Evolutionary conservation across 2,329 filamentous ascomycete species (phyloP).

Genomic region (Pseudopyrenochaeta lycopersici): DNA sequence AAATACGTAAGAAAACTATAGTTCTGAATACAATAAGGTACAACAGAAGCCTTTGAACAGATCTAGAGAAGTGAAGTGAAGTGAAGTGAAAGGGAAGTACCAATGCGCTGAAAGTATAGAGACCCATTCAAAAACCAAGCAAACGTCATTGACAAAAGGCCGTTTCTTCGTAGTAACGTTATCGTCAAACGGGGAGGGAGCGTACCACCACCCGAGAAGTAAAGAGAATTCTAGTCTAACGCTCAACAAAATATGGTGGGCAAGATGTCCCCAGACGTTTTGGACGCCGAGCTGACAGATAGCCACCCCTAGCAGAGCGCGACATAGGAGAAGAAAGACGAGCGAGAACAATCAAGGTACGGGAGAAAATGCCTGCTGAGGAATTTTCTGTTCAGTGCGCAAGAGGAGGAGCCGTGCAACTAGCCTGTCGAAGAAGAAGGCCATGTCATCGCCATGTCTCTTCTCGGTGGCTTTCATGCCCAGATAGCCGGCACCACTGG

Average conservation of each 20-base stretch:
- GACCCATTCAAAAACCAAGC: background rate
- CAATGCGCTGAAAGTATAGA: too few relatives aligned
- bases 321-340: background rate
- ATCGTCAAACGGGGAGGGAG: background rate
- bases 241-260: background rate
- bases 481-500: slow-evolving; percentile 32
- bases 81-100: too few relatives aligned
- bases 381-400: slow-evolving; percentile 1
- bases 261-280: background rate
- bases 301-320: background rate
- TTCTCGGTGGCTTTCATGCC: slow-evolving; percentile 24
- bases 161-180: background rate
- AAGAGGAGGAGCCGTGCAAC: slow-evolving; percentile 44
- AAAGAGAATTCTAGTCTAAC: background rate
- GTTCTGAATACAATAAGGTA: background rate
- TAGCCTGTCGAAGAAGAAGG: slow-evolving; percentile 49
- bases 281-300: background rate
- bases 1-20: background rate
- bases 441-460: slow-evolving; percentile 41
- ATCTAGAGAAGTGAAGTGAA: background rate
- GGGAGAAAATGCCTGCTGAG: background rate
- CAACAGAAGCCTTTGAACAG: background rate
- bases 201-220: background rate
- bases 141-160: background rate
- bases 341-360: background rate